Evolutionary conservation across 208 protist genomes (phyloP), one percentile per base, ranked within the genome.

Genomic region (Leishmania tarentolae): DNA sequence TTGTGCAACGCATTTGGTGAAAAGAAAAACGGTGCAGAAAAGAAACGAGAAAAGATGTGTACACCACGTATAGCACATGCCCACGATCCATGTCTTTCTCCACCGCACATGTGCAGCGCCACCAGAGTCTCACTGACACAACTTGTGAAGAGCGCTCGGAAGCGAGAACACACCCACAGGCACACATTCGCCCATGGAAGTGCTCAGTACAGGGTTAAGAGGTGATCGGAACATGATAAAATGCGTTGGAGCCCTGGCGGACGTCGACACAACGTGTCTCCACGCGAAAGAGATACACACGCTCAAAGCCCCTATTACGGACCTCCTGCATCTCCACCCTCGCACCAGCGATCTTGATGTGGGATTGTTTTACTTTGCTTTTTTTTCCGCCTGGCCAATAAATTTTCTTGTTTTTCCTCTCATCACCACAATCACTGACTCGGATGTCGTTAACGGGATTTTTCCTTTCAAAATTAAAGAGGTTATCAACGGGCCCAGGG

Each of bases 341-440:
- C 46, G 17, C 69, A 46, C 44, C 24, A 31, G 50, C 31, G 37
- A 24, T 50, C 69, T n/a, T n/a, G 13, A 21, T 73, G 37, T 0
- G 19, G 40, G 8, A 50, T 35, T 75, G 40, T 42, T 69, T n/a
- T n/a, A n/a, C n/a, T 53, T 6, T 15, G 50, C 50, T 6, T 17
- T 17, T 19, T 31, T 24, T 71, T 69, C 46, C 31, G 46, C 44
- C 6, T 37, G 70, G 50, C 11, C n/a, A 73, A 61, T 46, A 31
- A 68, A 13, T 79, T 31, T 24, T 83, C 40, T 35, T 81, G 17
- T 78, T 74, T 37, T 85, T 78, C 9, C 19, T 80, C 82, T 74
- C 7, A 47, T 76, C 82, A 83, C 61, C 37, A 73, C 24, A 75
- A 46, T 31, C 28, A 35, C 63, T 15, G 59, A 78, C 42, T 68